Evolutionary conservation across 306 rosid species (phyloP), one percentile per base, ranked within the genome.

Genomic region (Styphnolobium japonicum): DNA sequence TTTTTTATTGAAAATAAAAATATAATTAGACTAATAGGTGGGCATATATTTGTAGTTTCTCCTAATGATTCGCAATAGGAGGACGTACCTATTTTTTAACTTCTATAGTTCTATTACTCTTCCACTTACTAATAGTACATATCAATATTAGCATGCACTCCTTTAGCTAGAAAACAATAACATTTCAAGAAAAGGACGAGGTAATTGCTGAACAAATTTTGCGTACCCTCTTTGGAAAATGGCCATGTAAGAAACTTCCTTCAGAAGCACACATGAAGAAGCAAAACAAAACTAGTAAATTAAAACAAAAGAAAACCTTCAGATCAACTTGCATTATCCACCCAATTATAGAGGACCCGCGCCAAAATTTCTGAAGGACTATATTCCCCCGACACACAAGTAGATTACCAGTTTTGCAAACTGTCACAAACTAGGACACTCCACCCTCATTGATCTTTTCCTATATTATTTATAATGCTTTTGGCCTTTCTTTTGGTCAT

Each of bases 401-500:
- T 52, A 8, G 60, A 21, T 0, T 6, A 52, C 60, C 21, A 7
- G 60, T 8, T 52, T 52, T 52, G 10, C 11, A 2, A 18, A 52
- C 58, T n/a, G 21, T 19, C 10, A 60, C 22, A 60, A 31, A 27
- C 10, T 4, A 60, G 40, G 27, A 43, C 27, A 39, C 52, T 18
- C 4, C 7, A 46, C 31, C 45, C 36, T 49, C 42, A 45, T 40
- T 39, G 63, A 21, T 55, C 60, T 37, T 9, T 49, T 25, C 34
- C 65, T 21, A 14, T 34, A 37, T 49, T 64, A 34, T 16, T 23
- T 53, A 15, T 10, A 36, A 25, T 48, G 60, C 29, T 67, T 52
- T 61, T n/a, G 75, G 27, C 61, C 12, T 67, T 34, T 42, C 72
- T 60, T 49, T 76, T 76, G 82, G 67, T 62, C 60, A 65, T 43